Percentiles rank a stretch among this genome's conserved stretches.
Evolutionary conservation across 352 stramenopile species (phyloP).

Genomic region (Phytophthora citricola): DNA sequence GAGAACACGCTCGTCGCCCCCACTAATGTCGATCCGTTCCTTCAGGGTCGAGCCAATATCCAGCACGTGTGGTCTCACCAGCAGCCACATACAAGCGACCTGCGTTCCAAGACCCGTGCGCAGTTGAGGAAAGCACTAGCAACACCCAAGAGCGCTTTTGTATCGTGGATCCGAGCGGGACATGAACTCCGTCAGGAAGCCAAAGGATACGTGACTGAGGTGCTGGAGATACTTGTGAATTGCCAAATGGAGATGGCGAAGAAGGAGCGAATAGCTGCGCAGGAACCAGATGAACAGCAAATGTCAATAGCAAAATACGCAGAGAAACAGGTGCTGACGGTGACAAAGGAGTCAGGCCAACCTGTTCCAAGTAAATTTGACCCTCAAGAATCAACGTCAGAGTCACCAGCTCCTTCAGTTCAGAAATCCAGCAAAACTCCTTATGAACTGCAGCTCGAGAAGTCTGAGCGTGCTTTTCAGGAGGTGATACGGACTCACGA

Average conservation of each 20-base stretch:
- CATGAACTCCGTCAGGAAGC: slow-evolving; percentile 91
- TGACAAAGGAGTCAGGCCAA: slow-evolving; percentile 1
- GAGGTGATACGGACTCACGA: slow-evolving; percentile 48
- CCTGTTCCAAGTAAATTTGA: background rate
- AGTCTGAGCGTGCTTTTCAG: slow-evolving; percentile 53
- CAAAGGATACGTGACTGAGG: slow-evolving; percentile 80
- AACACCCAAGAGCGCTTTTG: slow-evolving; percentile 75
- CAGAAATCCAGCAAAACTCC: slow-evolving; percentile 37
- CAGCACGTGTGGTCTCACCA: slow-evolving; percentile 84
- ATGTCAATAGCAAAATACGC: background rate
- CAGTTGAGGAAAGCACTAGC: slow-evolving; percentile 62
- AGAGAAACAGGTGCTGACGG: slow-evolving; percentile 1
- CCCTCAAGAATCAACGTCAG: background rate
- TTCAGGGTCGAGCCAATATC: slow-evolving; percentile 77
- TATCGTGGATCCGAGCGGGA: slow-evolving; percentile 88
- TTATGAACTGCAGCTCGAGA: slow-evolving; percentile 53
- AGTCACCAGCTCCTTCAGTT: background rate
- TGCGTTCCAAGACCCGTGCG: slow-evolving; percentile 57
- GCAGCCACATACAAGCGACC: slow-evolving; percentile 52
- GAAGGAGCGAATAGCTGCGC: slow-evolving; percentile 10
- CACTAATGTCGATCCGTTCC: slow-evolving; percentile 91
- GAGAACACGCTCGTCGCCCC: slow-evolving; percentile 90
- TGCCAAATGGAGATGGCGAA: slow-evolving; percentile 38
- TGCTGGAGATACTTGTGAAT: slow-evolving; percentile 85
- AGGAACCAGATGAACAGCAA: slow-evolving; percentile 5